phyloP scores from a whole-genome alignment of 2,329 filamentous ascomycete genomes.

The Clarireedia sp. region DNA sequence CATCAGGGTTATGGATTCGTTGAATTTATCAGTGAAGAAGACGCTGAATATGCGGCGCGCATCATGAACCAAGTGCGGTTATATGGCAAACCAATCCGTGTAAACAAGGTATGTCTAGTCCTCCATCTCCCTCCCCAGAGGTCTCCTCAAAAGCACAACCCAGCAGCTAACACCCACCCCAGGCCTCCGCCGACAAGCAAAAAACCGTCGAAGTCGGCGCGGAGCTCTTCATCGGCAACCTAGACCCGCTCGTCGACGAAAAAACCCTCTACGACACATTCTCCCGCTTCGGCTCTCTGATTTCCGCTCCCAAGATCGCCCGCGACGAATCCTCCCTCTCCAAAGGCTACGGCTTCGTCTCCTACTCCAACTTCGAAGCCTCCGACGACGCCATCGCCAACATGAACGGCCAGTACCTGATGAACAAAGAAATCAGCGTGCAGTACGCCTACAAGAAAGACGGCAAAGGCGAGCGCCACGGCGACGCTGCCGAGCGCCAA shows the following conservation, averaged over 20 bases:
- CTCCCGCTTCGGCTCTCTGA: conserved; percentile 78
- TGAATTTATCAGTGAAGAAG: conserved; percentile 90
- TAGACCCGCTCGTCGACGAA: conserved; percentile 91
- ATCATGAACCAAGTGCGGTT: conserved; percentile 95
- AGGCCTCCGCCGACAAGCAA: conserved; percentile 81
- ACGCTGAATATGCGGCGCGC: conserved; percentile 92
- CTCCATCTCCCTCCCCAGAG: not conserved
- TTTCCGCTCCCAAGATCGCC: conserved; percentile 82
- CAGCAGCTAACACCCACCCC: no score
- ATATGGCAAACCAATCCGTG: conserved; percentile 88
- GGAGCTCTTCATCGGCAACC: conserved; percentile 92
- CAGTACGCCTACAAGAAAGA: conserved; percentile 99
- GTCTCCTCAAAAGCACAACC: no score
- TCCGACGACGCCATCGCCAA: conserved; percentile 85
- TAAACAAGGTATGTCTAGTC: conserved; percentile 67
- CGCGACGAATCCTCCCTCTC: conserved; percentile 81
- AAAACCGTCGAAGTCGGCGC: conserved; percentile 89
- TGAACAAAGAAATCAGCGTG: conserved; percentile 93
- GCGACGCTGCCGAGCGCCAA: conserved; percentile 86
- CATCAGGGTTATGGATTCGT: conserved; percentile 99
- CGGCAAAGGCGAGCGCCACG: conserved; percentile 91
- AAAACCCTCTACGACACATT: conserved; percentile 95
- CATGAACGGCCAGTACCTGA: conserved; percentile 93
- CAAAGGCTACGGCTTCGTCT: conserved; percentile 96
- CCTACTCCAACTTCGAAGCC: conserved; percentile 85